Base-by-base conservation (phyloP, 176 grass and related monocot species). In the Typha latifolia region DNA sequence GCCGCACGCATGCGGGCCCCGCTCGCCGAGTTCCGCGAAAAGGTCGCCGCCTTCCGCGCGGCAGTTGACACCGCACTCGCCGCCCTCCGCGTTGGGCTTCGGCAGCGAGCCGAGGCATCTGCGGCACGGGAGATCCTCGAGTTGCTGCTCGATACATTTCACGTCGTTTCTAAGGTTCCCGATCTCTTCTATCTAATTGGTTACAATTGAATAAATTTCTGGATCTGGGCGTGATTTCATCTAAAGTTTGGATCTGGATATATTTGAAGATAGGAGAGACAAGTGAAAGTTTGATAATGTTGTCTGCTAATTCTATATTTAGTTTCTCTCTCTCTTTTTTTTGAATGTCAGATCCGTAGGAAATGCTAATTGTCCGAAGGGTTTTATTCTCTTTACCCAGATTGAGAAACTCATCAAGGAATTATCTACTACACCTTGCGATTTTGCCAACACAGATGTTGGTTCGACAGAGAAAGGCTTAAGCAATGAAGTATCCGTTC, bases 371-470 rank as follows among this genome's bases (percentile, higher is more conserved):
- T 12, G 47, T 67, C 13, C 37, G 50, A 70, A 67, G 8, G 24
- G 49, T 15, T 37, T 2, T 56, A 70, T 31, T 50, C 64, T 73
- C 0, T 67, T 26, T 56, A 49, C 84, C 49, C 70, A 99, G 94
- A 86, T 99, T 69, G 94, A 99, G 70, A 99, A 93, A 64, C 82
- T 99, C 56, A 93, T 99, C 66, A 99, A 99, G 70, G 94, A 99
- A 70, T 75, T 99, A 31, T 86, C 89, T 52, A 77, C 77, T 10
- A 68, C 89, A 49, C 79, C 81, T 48, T 92, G 79, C 16, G 82
- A 85, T 87, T 78, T 85, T 26, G 81, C 27, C 0, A 75, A 66
- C 77, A 37, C 26, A 59, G 21, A 81, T 11, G 62, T 14, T 22
- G 2, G 13, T 21, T 72, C 74, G 12, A 48, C 23, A 53, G 79